Evolutionary conservation across 305 asterid species (phyloP).

Genomic region (Fraxinus greggii): DNA sequence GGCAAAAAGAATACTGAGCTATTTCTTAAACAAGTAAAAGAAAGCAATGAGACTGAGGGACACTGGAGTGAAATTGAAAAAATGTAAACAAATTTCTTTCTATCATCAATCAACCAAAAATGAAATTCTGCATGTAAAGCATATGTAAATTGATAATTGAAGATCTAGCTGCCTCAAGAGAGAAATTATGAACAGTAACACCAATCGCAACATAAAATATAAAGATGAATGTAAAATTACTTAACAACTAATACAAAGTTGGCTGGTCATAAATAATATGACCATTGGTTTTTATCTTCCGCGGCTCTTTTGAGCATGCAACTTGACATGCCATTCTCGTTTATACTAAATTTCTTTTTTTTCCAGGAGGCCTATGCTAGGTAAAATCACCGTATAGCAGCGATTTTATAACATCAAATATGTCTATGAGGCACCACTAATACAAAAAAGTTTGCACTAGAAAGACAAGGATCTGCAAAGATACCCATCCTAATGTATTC

Average conservation of each 20-base stretch:
- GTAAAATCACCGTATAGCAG: not conserved
- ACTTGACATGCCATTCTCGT: not conserved
- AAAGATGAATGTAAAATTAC: not conserved
- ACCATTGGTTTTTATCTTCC: not conserved
- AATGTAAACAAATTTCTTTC: not conserved
- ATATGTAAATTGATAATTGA: not conserved
- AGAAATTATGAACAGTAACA: not conserved
- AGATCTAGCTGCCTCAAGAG: not conserved
- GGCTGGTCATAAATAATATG: not conserved
- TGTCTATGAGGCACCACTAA: not conserved
- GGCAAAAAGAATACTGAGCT: not conserved
- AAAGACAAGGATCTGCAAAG: not conserved
- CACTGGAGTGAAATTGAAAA: not conserved
- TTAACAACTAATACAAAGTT: not conserved
- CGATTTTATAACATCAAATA: not conserved
- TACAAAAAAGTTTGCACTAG: not conserved
- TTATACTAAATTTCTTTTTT: not conserved
- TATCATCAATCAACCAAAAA: not conserved
- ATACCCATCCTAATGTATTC: not conserved
- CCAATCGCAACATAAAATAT: not conserved
- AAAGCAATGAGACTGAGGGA: not conserved
- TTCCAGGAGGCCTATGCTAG: not conserved
- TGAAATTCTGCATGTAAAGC: not conserved
- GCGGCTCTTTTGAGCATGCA: not conserved
- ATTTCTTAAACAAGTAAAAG: not conserved